These are phyloP conservation scores for Euphorbia celastroides DNA, from an alignment of 441 rosid species.

Conservation along the genomic window DNA sequence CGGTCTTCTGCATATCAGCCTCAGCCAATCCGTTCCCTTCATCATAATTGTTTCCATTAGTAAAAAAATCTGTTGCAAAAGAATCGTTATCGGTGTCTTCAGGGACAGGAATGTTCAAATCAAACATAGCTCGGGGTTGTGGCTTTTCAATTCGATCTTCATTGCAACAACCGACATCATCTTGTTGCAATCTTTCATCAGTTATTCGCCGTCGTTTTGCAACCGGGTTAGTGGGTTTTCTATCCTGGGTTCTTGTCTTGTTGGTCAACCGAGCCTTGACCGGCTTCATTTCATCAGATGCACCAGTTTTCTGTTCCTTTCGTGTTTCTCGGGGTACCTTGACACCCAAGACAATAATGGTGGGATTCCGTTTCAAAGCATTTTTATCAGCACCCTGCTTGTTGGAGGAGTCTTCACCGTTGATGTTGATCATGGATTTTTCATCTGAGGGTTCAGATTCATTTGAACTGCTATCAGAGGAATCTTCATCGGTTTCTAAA, in stretches of 20 bases:
- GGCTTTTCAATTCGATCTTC: constrained; percentile 19
- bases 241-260: constrained; percentile 22
- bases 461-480: constrained; percentile 25
- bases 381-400: constrained; percentile 14
- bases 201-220: constrained; percentile 24
- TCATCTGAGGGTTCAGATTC: constrained; percentile 23
- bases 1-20: constrained; percentile 15
- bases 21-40: constrained; percentile 16
- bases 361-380: constrained; percentile 13
- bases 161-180: constrained; percentile 8
- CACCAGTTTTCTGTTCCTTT: constrained; percentile 14
- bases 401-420: constrained; percentile 16
- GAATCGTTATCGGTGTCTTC: constrained; percentile 29
- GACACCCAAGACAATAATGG: constrained; percentile 12
- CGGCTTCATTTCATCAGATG: constrained; percentile 15
- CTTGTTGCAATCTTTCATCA: constrained; percentile 23
- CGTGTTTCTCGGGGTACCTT: constrained; percentile 11
- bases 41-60: constrained; percentile 18
- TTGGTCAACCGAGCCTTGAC: constrained; percentile 17
- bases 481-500: constrained; percentile 23
- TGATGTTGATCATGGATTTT: constrained; percentile 16
- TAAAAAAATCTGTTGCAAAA: constrained; percentile 20
- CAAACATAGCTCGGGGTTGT: constrained; percentile 29
- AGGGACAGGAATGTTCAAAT: constrained; percentile 39
- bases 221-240: constrained; percentile 21